Evolutionary conservation across 352 stramenopile genomes (phyloP).

Genomic region (Phytophthora uliginosa): DNA sequence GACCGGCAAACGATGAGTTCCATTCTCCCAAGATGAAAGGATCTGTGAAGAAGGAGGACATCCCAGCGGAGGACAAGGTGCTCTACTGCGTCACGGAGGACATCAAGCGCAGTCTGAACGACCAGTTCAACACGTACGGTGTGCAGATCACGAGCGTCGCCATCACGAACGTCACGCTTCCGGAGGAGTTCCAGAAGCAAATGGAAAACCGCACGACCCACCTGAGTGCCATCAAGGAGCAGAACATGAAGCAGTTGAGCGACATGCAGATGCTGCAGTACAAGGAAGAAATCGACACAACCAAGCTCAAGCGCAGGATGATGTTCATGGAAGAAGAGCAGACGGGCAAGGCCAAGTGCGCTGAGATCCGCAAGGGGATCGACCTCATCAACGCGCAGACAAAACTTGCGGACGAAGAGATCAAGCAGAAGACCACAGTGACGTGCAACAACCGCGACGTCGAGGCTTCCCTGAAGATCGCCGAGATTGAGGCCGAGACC

Average conservation of each 20-base stretch:
- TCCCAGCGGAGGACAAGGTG: constrained; percentile 22
- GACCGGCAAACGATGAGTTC: constrained; percentile 30
- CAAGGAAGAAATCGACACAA: constrained; percentile 66
- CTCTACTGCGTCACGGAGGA: constrained; percentile 70
- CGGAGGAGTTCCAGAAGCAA: constrained; percentile 65
- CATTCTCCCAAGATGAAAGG: constrained; percentile 33
- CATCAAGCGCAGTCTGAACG: constrained; percentile 80
- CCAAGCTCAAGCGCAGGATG: constrained; percentile 65
- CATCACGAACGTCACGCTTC: constrained; percentile 82
- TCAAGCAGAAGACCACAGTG: constrained; percentile 50
- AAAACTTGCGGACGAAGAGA: constrained; percentile 48
- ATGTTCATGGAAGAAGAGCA: constrained; percentile 74
- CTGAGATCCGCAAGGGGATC: constrained; percentile 64
- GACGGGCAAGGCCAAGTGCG: constrained; percentile 58
- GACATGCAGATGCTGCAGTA: constrained; percentile 81
- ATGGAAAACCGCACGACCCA: constrained; percentile 80
- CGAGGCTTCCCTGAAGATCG: constrained; percentile 51
- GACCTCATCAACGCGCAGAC: constrained; percentile 56
- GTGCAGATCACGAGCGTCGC: constrained; percentile 80
- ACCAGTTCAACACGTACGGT: constrained; percentile 81
- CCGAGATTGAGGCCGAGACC: constrained; percentile 57
- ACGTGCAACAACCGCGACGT: constrained; percentile 53
- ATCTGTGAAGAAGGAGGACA: constrained; percentile 7
- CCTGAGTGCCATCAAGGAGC: constrained; percentile 71
- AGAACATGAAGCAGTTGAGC: constrained; percentile 86